Conservation (phyloP, 495 filamentous ascomycete genomes). For the Massariosphaeria phaeospora region DNA sequence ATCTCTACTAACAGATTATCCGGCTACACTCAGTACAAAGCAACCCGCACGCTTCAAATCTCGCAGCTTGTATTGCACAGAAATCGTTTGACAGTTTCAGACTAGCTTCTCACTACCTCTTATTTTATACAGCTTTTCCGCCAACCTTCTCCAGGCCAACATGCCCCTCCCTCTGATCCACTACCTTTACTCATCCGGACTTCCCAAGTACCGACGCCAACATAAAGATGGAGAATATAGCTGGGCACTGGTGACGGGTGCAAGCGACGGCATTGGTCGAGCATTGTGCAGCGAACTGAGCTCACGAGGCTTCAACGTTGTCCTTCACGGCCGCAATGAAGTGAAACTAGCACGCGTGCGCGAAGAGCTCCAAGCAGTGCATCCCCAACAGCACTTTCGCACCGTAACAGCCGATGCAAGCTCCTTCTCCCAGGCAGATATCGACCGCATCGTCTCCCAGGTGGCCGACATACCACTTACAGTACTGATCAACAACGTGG, state of each 20-base stretch:
- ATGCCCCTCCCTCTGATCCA: constrained; percentile 11
- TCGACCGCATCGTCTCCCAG: constrained; percentile 31
- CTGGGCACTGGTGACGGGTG: constrained; percentile 59
- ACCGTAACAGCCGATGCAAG: constrained; percentile 41
- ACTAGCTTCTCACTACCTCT: too few species aligned
- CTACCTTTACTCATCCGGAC: constrained; percentile 6
- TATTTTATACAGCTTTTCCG: too few species aligned
- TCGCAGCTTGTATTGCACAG: too few species aligned
- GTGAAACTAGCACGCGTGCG: constrained; percentile 43
- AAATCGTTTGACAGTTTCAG: too few species aligned
- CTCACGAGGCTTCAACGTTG: constrained; percentile 51
- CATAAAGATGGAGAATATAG: neutral
- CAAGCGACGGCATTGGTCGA: constrained; percentile 57
- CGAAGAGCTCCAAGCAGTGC: constrained; percentile 33
- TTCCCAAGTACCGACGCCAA: constrained; percentile 1
- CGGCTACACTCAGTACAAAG: too few species aligned
- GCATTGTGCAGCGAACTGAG: constrained; percentile 30
- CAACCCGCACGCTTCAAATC: too few species aligned
- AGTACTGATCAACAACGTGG: constrained; percentile 51
- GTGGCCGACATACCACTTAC: constrained; percentile 34
- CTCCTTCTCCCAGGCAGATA: constrained; percentile 9
- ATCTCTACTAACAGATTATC: too few species aligned
- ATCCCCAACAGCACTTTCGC: constrained; percentile 34
- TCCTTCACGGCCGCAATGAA: constrained; percentile 52
- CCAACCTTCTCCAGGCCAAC: too few species aligned